phyloP scores from a whole-genome alignment of 2,329 filamentous ascomycete genomes.

The Piedraia hortae region DNA sequence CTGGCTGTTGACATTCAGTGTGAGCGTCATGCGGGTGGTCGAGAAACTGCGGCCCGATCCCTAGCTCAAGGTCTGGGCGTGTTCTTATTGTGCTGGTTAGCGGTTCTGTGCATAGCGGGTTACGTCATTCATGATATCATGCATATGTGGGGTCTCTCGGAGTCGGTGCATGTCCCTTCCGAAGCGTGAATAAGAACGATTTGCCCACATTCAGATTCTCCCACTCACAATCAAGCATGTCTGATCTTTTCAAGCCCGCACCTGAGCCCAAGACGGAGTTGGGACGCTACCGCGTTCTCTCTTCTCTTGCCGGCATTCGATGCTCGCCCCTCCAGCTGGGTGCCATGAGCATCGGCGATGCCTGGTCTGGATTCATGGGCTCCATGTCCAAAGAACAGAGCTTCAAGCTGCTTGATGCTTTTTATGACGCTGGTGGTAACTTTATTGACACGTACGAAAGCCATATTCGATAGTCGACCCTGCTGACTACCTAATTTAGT shows the following conservation, averaged over 20 bases:
- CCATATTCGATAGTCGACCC: neutral
- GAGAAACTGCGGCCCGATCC: constrained; percentile 12
- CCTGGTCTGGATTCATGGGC: constrained; percentile 32
- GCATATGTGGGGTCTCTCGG: too few relatives aligned
- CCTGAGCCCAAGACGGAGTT: constrained; percentile 25
- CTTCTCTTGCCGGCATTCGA: constrained; percentile 23
- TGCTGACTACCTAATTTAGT: constrained; percentile 1
- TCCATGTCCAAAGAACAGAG: constrained; percentile 21
- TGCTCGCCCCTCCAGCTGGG: constrained; percentile 24
- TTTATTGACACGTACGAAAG: constrained; percentile 10
- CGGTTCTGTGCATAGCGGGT: too few relatives aligned
- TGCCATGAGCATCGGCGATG: constrained; percentile 35
- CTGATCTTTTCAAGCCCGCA: constrained; percentile 10
- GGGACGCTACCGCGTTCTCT: constrained; percentile 24
- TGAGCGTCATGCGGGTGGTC: constrained; percentile 28
- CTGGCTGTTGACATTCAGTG: constrained; percentile 75
- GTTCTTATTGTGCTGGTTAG: neutral
- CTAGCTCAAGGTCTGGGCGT: constrained; percentile 2
- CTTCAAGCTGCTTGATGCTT: constrained; percentile 13
- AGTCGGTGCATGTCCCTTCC: too few relatives aligned
- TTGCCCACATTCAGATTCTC: neutral
- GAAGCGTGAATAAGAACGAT: too few relatives aligned
- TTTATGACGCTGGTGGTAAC: constrained; percentile 12
- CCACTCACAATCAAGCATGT: constrained; percentile 2
- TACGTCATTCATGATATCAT: too few relatives aligned